These are phyloP conservation scores for Trebouxiophyceae sp. DNA, from an alignment of 163 green algal species.

Conservation along the genomic window DNA sequence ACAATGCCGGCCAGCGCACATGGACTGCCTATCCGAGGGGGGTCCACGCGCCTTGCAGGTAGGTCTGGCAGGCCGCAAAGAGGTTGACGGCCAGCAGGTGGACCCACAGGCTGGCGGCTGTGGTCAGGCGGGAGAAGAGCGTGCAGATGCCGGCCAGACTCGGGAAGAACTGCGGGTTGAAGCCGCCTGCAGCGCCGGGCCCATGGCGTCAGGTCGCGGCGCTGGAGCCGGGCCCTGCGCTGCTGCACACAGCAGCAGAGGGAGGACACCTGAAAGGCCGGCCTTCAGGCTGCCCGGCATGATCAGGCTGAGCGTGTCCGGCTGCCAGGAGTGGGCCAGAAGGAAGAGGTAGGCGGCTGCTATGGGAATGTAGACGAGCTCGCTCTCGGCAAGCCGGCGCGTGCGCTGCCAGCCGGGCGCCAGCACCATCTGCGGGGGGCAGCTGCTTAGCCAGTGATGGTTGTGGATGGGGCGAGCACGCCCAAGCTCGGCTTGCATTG, in stretches of 20 bases:
- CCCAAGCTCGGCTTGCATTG: no score
- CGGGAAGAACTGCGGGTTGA: conserved; percentile 80
- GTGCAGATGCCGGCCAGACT: conserved; percentile 47
- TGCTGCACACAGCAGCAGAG: background rate
- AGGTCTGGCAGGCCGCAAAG: conserved; percentile 56
- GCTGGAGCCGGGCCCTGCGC: background rate
- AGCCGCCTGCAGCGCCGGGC: conserved; percentile 34
- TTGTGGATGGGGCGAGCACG: no score
- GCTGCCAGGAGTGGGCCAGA: conserved; percentile 55
- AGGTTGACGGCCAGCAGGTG: conserved; percentile 82
- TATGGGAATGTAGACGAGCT: conserved; percentile 35
- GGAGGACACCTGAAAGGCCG: conserved; percentile 42
- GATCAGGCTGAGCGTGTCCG: conserved; percentile 68
- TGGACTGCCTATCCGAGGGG: no score
- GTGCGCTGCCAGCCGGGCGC: background rate
- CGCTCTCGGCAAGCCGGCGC: background rate
- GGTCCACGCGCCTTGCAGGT: conserved; percentile 49
- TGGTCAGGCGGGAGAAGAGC: conserved; percentile 63
- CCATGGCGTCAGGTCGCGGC: background rate
- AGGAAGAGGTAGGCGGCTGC: conserved; percentile 50
- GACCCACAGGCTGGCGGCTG: conserved; percentile 71
- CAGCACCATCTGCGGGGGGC: background rate
- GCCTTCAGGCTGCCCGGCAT: conserved; percentile 63
- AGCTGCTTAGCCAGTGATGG: no score
- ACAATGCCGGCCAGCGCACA: no score